These are phyloP conservation scores for Astragalus glycyphyllos DNA, from an alignment of 306 rosid genomes.

Conservation along the genomic window DNA sequence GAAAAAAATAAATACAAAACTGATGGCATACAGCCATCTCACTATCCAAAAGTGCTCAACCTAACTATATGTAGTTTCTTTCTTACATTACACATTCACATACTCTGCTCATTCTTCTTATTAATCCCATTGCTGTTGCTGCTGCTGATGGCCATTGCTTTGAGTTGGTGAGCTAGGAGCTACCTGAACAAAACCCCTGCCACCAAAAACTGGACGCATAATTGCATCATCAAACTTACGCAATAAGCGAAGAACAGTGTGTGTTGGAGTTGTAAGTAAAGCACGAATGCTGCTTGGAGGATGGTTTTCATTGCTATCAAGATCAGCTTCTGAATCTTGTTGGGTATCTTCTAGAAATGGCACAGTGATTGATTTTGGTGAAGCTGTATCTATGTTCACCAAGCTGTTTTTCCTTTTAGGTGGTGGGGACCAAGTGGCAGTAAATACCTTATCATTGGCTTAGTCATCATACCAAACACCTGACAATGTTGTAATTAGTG, in stretches of 20 bases:
- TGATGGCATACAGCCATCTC: not conserved
- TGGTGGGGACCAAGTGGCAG: conserved; percentile 49
- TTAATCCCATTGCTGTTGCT: conserved; percentile 46
- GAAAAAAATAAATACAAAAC: too few species aligned
- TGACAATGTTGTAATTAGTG: conserved; percentile 44
- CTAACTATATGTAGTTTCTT: not conserved
- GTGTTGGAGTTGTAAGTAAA: conserved; percentile 74
- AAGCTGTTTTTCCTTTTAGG: conserved; percentile 65
- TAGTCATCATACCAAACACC: conserved; percentile 94
- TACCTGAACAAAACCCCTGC: conserved; percentile 90
- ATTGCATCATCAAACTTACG: conserved; percentile 81
- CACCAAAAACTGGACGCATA: conserved; percentile 98
- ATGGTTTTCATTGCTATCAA: conserved; percentile 37
- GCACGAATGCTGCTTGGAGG: conserved; percentile 74
- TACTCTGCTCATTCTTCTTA: not conserved
- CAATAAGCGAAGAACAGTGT: conserved; percentile 86
- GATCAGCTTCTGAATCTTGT: conserved; percentile 71
- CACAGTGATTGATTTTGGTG: conserved; percentile 62
- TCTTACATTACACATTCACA: not conserved
- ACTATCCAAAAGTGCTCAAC: not conserved
- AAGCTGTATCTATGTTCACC: conserved; percentile 50
- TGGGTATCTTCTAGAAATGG: conserved; percentile 71
- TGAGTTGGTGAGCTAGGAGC: conserved; percentile 70
- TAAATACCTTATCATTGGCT: conserved; percentile 84
- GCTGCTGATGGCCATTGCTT: conserved; percentile 36